These are phyloP conservation scores for Pisolithus thermaeus DNA, from an alignment of 1,284 basidiomycete species.

Conservation along the genomic window DNA sequence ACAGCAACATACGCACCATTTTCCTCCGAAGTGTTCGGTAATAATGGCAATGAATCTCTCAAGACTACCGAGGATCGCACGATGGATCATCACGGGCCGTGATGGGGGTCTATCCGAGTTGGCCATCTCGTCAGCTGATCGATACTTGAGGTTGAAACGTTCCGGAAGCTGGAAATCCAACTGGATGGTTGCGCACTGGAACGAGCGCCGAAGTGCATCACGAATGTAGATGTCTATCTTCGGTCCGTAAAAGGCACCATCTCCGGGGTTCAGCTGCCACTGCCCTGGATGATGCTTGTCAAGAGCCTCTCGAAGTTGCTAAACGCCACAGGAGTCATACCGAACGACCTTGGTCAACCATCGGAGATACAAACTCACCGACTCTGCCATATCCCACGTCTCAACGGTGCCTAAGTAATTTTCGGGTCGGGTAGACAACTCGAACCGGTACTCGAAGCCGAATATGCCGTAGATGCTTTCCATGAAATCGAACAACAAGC, in stretches of 20 bases:
- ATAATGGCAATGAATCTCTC: slow-evolving; percentile 98
- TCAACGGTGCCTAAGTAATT: slow-evolving; percentile 89
- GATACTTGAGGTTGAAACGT: slow-evolving; percentile 93
- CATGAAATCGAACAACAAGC: slow-evolving; percentile 90
- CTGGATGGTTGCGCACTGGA: slow-evolving; percentile 99
- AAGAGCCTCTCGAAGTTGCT: slow-evolving; percentile 84
- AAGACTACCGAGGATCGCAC: slow-evolving; percentile 91
- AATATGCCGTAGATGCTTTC: slow-evolving; percentile 93
- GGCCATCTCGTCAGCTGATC: slow-evolving; percentile 56
- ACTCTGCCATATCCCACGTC: slow-evolving; percentile 88
- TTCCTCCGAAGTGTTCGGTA: slow-evolving; percentile 96
- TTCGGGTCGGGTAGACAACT: slow-evolving; percentile 94
- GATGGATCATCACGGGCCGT: slow-evolving; percentile 97
- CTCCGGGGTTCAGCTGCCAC: slow-evolving; percentile 94
- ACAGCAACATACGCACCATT: slow-evolving; percentile 64
- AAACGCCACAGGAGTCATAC: slow-evolving; percentile 4
- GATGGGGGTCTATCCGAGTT: slow-evolving; percentile 56
- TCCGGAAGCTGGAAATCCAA: slow-evolving; percentile 99
- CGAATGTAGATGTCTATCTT: slow-evolving; percentile 98
- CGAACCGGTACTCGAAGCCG: slow-evolving; percentile 94
- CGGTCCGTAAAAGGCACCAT: slow-evolving; percentile 96
- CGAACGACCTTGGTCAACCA: neutral
- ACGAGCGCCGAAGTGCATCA: slow-evolving; percentile 88
- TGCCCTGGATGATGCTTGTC: slow-evolving; percentile 85
- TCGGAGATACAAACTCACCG: slow-evolving; percentile 36